A percentile compares a stretch with the other conserved stretches of the same genome.
Conservation (phyloP, 169 alveolate genomes). For the Cryptosporidium sp. region DNA sequence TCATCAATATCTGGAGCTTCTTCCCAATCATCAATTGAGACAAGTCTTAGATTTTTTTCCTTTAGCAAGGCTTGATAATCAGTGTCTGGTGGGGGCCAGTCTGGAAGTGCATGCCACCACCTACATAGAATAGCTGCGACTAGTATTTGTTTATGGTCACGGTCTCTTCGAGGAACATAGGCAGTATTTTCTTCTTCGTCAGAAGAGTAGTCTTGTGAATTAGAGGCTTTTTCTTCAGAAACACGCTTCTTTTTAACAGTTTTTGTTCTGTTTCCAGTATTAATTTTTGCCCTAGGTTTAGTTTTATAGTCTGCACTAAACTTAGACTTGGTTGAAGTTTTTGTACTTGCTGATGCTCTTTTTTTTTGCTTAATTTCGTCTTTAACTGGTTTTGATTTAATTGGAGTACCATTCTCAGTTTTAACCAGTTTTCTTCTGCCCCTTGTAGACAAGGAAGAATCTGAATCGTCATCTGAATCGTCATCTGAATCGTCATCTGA, state of each 20-base stretch:
- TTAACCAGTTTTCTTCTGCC: constrained; percentile 7
- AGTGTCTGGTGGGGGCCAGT: constrained; percentile 92
- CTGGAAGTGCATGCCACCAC: constrained; percentile 94
- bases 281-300: neutral
- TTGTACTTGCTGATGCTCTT: neutral
- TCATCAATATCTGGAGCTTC: constrained; percentile 88
- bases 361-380: constrained; percentile 2
- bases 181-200: constrained; percentile 54
- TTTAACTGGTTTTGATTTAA: neutral
- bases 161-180: constrained; percentile 69
- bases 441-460: constrained; percentile 24
- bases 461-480: constrained; percentile 1
- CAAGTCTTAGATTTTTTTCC: constrained; percentile 85
- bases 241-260: neutral
- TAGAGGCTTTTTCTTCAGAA: neutral
- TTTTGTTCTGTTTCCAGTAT: neutral
- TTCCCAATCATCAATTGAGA: constrained; percentile 88
- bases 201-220: constrained; percentile 27
- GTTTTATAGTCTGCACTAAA: neutral
- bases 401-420: constrained; percentile 8
- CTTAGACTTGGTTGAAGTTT: neutral
- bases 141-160: constrained; percentile 67
- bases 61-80: constrained; percentile 83
- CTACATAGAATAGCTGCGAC: constrained; percentile 79
- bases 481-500: neutral